Base-by-base conservation (phyloP, 2,329 filamentous ascomycete species). In the Bipolaris cookei region DNA sequence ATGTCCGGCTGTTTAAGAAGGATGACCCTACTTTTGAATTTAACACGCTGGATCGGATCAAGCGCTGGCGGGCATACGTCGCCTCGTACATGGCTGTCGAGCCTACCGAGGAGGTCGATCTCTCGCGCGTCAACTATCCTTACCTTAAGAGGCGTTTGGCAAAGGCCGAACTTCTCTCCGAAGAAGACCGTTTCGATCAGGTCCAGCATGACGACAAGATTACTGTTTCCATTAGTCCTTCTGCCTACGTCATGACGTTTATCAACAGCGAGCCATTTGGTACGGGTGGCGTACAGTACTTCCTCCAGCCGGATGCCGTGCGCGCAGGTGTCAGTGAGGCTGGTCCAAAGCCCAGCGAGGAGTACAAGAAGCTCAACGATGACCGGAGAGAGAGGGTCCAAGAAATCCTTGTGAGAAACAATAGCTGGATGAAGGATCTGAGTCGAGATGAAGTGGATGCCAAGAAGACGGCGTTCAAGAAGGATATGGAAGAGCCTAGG, bases 51-150 rank as follows among this genome's bases (percentile, higher is more conserved):
- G 83, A 81, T 50, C 77, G 81, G 3, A 83, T 87, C 63, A 83
- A 83, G 61, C 81, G 87, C 37, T 99, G 95, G 95, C 91, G 94
- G 68, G 96, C 96, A 79, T 99, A 99, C 74, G 91, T 97, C 55
- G 93, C 94, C 16, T 92, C 93, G 0, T 98, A 90, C 76, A 90
- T 92, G 65, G 91, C 92, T 62, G 85, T 93, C 21, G 92, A 97
- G 70, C 90, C 91, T 1, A 99, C 95, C 0, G 82, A 80, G 51
- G 76, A 77, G 41, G 71, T 82, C 8, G 67, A 72, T 45, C 54
- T 59, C 45, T 61, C 58, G 28, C 64, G 65, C 13, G 69, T 81
- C n/a, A 62, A 67, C 25, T 68, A 74, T 8, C 79, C 80, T 0
- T 77, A 79, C 56, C 71, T 81, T 43, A 80, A 77, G 62, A 73